Percentiles rank a stretch among this genome's conserved stretches.
Conservation (phyloP, 1,284 basidiomycete species). For the Bjerkandera adusta region DNA sequence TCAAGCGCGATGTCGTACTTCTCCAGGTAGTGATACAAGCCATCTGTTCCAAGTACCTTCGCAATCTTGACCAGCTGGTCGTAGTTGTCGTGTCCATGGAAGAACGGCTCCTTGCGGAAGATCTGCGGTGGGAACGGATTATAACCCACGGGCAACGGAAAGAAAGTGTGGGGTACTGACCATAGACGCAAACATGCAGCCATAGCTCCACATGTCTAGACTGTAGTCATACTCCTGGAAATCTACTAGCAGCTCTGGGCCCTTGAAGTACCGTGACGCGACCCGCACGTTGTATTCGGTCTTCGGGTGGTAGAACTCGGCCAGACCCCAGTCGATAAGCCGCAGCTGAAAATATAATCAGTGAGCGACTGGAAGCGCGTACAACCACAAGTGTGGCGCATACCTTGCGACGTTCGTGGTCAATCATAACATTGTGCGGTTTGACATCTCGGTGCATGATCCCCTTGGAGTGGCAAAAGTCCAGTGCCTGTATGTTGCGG, state of each 20-base stretch:
- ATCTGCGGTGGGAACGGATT: conserved; percentile 55
- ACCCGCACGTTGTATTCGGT: conserved; percentile 99
- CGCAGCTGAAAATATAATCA: conserved; percentile 58
- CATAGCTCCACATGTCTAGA: conserved; percentile 97
- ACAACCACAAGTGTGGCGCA: conserved; percentile 16
- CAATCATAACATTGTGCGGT: conserved; percentile 99
- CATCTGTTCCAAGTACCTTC: conserved; percentile 96
- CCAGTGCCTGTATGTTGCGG: conserved; percentile 67
- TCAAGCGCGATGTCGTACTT: conserved; percentile 95
- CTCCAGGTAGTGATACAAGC: conserved; percentile 87
- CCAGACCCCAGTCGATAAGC: conserved; percentile 98
- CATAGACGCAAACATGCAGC: conserved; percentile 99
- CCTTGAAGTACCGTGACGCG: conserved; percentile 97
- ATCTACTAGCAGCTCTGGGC: conserved; percentile 95
- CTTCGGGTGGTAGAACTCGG: conserved; percentile 98
- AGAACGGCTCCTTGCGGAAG: conserved; percentile 99
- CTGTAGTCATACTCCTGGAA: conserved; percentile 98
- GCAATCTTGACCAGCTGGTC: conserved; percentile 99
- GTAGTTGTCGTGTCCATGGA: conserved; percentile 99
- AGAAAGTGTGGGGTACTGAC: conserved; percentile 40
- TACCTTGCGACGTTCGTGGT: conserved; percentile 94
- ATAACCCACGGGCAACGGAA: not conserved
- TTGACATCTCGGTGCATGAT: conserved; percentile 99
- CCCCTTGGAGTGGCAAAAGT: conserved; percentile 97
- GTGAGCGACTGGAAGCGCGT: conserved; percentile 3